Percentiles rank a stretch among this genome's conserved stretches.
These are phyloP conservation scores for Ottelia alismoides DNA, from an alignment of 106 monocot genomes.

Conservation along the genomic window DNA sequence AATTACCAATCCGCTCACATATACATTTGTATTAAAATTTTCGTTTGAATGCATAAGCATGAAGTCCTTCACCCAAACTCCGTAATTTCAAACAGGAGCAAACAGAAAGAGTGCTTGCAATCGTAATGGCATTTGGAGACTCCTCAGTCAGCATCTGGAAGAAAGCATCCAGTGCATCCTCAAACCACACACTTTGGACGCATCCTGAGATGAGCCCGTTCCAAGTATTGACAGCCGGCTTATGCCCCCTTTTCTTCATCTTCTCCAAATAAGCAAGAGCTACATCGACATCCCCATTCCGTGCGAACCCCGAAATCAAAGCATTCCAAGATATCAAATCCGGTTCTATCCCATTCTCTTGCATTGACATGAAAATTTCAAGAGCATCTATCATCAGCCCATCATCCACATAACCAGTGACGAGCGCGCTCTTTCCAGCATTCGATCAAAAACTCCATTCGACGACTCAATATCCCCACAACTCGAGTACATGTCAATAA, in stretches of 20 bases:
- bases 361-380: slow-evolving; percentile 22
- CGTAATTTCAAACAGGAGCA: slow-evolving; percentile 25
- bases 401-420: slow-evolving; percentile 33
- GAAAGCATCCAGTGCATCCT: slow-evolving; percentile 36
- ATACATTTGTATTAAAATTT: slow-evolving; percentile 32
- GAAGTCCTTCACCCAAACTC: slow-evolving; percentile 28
- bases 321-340: slow-evolving; percentile 75
- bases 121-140: slow-evolving; percentile 27
- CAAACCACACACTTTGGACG: slow-evolving; percentile 33
- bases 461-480: slow-evolving; percentile 32
- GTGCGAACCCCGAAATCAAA: slow-evolving; percentile 52
- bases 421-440: slow-evolving; percentile 29
- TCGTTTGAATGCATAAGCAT: slow-evolving; percentile 28
- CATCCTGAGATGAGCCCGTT: slow-evolving; percentile 54
- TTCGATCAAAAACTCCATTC: slow-evolving; percentile 24
- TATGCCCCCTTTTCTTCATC: slow-evolving; percentile 21
- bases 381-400: slow-evolving; percentile 32
- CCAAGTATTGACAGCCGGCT: slow-evolving; percentile 43
- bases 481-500: slow-evolving; percentile 46
- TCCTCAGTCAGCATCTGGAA: slow-evolving; percentile 6
- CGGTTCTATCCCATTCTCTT: slow-evolving; percentile 23
- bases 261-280: slow-evolving; percentile 34
- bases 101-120: slow-evolving; percentile 43
- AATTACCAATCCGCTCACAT: slow-evolving; percentile 37
- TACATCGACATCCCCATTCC: slow-evolving; percentile 24